Percentiles rank a stretch among this genome's conserved stretches.
phyloP scores from a whole-genome alignment of 2,329 filamentous ascomycete species.

The Exophiala sideris region DNA sequence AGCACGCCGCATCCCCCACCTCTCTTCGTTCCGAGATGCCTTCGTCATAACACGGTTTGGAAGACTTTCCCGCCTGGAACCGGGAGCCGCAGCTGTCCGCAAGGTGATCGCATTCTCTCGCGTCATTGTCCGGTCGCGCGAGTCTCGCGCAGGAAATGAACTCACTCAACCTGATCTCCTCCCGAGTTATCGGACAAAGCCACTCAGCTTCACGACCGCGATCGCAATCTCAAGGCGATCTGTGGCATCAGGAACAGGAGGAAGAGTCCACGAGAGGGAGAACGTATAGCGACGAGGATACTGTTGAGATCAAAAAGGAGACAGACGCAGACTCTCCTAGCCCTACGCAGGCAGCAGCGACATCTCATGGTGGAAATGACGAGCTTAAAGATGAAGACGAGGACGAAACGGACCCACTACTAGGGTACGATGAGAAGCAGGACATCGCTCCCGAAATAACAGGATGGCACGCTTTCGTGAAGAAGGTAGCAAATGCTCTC shows the following conservation, averaged over 20 bases:
- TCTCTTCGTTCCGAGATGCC: slow-evolving; percentile 11
- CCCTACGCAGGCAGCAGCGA: slow-evolving; percentile 21
- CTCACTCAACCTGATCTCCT: slow-evolving; percentile 90
- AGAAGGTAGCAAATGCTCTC: slow-evolving; percentile 67
- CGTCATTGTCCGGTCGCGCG: neutral
- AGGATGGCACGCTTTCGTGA: slow-evolving; percentile 55
- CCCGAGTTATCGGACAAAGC: slow-evolving; percentile 67
- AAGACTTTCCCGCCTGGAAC: neutral
- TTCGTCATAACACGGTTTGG: slow-evolving; percentile 6
- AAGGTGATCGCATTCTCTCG: slow-evolving; percentile 1
- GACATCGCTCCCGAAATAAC: slow-evolving; percentile 35
- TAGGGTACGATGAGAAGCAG: slow-evolving; percentile 45
- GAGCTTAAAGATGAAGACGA: slow-evolving; percentile 44
- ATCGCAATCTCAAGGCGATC: slow-evolving; percentile 52
- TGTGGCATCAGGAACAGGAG: slow-evolving; percentile 33
- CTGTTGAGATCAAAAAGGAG: slow-evolving; percentile 32
- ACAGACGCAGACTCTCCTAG: slow-evolving; percentile 32
- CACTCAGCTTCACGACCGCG: slow-evolving; percentile 52
- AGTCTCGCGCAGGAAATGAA: slow-evolving; percentile 62
- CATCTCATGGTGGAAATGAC: slow-evolving; percentile 32
- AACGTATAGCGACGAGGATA: slow-evolving; percentile 43
- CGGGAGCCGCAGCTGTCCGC: slow-evolving; percentile 1
- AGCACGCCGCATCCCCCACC: slow-evolving; percentile 2
- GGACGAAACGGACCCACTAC: slow-evolving; percentile 67
- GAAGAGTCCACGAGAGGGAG: slow-evolving; percentile 38